A percentile compares a stretch with the other conserved stretches of the same genome.
These are phyloP conservation scores for Fusarium sacchari DNA, from an alignment of 2,329 filamentous ascomycete species.

Conservation along the genomic window DNA sequence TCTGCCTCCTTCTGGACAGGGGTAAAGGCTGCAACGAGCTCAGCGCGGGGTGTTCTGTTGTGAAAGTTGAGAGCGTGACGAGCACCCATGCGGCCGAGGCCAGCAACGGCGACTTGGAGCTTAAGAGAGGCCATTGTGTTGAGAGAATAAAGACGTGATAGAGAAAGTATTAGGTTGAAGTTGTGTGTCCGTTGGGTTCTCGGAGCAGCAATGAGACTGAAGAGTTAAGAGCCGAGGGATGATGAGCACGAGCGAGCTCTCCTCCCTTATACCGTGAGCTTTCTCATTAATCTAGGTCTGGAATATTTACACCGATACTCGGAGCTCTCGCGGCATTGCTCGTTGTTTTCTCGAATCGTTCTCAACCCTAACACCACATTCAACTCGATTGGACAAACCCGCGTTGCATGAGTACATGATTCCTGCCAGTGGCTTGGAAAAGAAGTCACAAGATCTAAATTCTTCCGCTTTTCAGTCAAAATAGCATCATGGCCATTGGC, in stretches of 20 bases:
- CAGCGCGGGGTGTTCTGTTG: conserved; percentile 38
- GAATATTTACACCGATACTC: conserved; percentile 4
- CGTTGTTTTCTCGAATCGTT: background rate
- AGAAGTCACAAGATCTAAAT: conserved; percentile 15
- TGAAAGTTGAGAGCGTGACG: conserved; percentile 44
- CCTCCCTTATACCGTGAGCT: conserved; percentile 22
- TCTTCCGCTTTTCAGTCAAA: background rate
- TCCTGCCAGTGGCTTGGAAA: background rate
- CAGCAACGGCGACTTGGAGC: conserved; percentile 40
- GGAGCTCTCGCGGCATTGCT: conserved; percentile 5
- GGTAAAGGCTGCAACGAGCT: conserved; percentile 43
- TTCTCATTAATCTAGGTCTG: background rate
- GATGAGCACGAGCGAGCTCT: conserved; percentile 8
- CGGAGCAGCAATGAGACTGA: background rate
- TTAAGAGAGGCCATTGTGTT: conserved; percentile 37
- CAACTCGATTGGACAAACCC: conserved; percentile 1
- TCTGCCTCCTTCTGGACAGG: conserved; percentile 40
- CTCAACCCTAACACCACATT: background rate
- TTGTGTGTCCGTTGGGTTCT: background rate
- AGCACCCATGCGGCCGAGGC: conserved; percentile 43
- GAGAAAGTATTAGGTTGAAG: background rate
- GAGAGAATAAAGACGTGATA: background rate
- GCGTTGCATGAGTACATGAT: background rate
- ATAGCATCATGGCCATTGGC: background rate
- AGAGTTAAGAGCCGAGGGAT: background rate